Base-by-base conservation (phyloP, 2,329 filamentous ascomycete species). In the Fusarium lateritium region DNA sequence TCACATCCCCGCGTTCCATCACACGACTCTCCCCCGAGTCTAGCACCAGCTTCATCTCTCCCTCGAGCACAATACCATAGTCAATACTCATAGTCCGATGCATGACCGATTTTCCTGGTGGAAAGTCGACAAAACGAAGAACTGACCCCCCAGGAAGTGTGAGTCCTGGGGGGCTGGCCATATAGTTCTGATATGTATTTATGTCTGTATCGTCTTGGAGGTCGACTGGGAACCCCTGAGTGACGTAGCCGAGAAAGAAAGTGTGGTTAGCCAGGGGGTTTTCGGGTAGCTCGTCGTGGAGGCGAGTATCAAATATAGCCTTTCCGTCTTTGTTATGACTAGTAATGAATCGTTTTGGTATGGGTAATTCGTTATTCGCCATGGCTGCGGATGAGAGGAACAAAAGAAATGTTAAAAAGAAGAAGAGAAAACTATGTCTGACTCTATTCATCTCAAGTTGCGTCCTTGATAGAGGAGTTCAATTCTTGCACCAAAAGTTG, bases 41-140 rank as follows among this genome's bases (percentile, higher is more conserved):
- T 7, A 89, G 73, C 8, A 83, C 58, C 74, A 88, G 78, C 66
- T 87, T 84, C 38, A 89, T 72, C 72, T 82, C 79, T 2, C 87
- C 87, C 67, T 88, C 85, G 5, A 89, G 67, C 6, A 88, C 80
- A 44, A 88, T 79, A 6, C 85, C 86, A 67, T 85, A 88, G 69
- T 89, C 86, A 4, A 89, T 76, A 46, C 82, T 86, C 66, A 84
- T 79, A 1, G 87, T 88, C 28, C 86, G 81, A 67, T 89, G 73
- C 55, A 76, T 69, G 5, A 61, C 64, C 13, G 67, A 68, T 45
- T 55, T 54, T 7, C 58, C 64, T 1, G 84, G 84, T 1, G 79
- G 78, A 59, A 86, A 83, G 70, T 87, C 84, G 26, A 86, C 83
- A 50, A 83, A 79, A 4, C 83, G 81, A 28, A 82, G 77, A 5